Base-by-base conservation (phyloP, 2,329 filamentous ascomycete species). In the Fusarium drepaniforme region DNA sequence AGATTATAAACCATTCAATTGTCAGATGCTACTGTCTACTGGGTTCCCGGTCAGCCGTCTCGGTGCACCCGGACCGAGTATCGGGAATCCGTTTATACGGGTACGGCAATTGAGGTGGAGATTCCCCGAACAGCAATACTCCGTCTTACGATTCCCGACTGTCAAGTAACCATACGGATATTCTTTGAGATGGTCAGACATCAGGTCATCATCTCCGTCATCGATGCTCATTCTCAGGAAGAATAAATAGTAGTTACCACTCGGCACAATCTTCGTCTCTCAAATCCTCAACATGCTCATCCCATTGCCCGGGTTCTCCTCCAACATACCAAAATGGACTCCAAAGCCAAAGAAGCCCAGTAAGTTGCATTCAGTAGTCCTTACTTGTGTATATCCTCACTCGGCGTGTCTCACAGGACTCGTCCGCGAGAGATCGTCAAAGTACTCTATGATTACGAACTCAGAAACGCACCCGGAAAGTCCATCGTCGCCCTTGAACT, bases 401-500 rank as follows among this genome's bases (percentile, higher is more conserved):
- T 40, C 21, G 5, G 0, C 0, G 0, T 58, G 12, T 15, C 21
- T 1, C 3, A 0, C 0, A 75, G 73, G 1, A 42, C 37, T 40
- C 66, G 85, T 1, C 59, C 72, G 1, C 53, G 72, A 2, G 72
- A 75, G 16, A 46, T 2, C 1, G 23, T 70, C 4, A 61, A 67
- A 4, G 5, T 75, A 0, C 60, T 75, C 1, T 75, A 75, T 12
- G 72, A 75, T 2, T 59, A 75, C 3, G 59, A 75, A 8, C 66
- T 75, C 15, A 51, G 59, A 12, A 75, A 70, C 25, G 66, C 72
- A 2, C 69, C 72, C 1, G 69, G 72, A 21, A 75, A 75, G 28
- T 75, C 72, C 18, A 67, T 75, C 3, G 49, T 75, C 1, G 72
- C 57, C 2, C 3, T 75, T 0, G 44, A 75, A 25, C 69, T 75